Evolutionary conservation across 2,329 filamentous ascomycete species (phyloP), one percentile per base, ranked within the genome.

Genomic region (Aspergillus bombycis): DNA sequence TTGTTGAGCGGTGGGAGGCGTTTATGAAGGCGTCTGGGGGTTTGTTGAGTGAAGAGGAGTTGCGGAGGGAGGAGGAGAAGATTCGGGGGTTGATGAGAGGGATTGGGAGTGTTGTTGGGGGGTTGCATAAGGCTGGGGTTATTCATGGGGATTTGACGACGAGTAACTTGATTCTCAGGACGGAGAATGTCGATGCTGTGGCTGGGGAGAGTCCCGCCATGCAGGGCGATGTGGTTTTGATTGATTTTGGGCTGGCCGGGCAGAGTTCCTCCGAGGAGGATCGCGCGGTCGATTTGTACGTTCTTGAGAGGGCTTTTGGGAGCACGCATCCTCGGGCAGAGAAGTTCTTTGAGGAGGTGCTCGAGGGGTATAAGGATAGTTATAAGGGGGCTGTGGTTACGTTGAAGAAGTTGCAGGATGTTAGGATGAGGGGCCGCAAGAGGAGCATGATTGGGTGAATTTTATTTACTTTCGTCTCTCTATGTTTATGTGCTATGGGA

Each of bases 131-230:
- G 60, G 85, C 88, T n/a, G 94, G 94, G 19, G 87, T 98, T 61
- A 89, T 97, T 63, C 95, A 99, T 81, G 95, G 95, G 46, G 95
- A 99, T 81, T 80, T 99, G 80, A 99, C 95, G 65, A 99, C 94
- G 67, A 97, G 94, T 80, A 99, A 99, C 79, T 85, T 99, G 81
- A 97, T 99, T 90, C 76, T 98, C 69, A 77, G 87, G 64, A 82
- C 83, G 16, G 73, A 72, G 23, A 58, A 62, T 28, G 62, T 67
- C 19, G 65, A 57, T 36, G 71, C 68, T 14, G 68, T 58, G 7
- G 60, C 68, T 6, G 67, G 70, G 21, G 68, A 64, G 48, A 65
- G 64, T 53, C 73, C 71, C 0, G 72, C 71, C 3, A 74, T 86
- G 62, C 83, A 86, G 1, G 94, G 93, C 2, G 90, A 96, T 59